Conservation (phyloP, 1,284 basidiomycete genomes). For the Marasmius sp. region DNA sequence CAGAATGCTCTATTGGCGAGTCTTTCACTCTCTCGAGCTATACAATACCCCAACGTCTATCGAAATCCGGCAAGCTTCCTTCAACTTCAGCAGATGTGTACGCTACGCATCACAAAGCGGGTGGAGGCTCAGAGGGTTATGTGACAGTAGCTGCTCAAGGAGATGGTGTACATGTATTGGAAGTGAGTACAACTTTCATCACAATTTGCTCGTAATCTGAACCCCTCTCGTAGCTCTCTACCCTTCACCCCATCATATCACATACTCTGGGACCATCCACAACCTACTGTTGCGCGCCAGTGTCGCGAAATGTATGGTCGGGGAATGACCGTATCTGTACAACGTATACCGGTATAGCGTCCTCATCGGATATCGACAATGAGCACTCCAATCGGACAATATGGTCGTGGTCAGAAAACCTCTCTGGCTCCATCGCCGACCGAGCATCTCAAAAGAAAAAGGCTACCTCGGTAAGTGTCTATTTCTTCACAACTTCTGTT, state of each 20-base stretch:
- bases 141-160: conserved; percentile 65
- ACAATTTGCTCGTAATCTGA: conserved; percentile 4
- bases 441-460: conserved; percentile 40
- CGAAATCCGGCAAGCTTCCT: conserved; percentile 23
- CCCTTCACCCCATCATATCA: conserved; percentile 63
- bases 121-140: conserved; percentile 33
- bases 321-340: conserved; percentile 40
- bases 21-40: conserved; percentile 61
- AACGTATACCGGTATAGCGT: conserved; percentile 55
- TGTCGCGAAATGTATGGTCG: conserved; percentile 39
- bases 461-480: conserved; percentile 43
- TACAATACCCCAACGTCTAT: conserved; percentile 27
- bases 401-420: conserved; percentile 61
- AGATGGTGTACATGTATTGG: conserved; percentile 71
- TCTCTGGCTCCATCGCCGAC: conserved; percentile 37
- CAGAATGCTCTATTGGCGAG: conserved; percentile 53
- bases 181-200: conserved; percentile 45
- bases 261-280: conserved; percentile 67
- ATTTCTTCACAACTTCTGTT: background rate
- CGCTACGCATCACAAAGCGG: conserved; percentile 37
- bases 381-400: conserved; percentile 48
- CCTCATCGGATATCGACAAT: conserved; percentile 42
- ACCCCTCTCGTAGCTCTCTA: conserved; percentile 49
- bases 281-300: conserved; percentile 57
- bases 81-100: conserved; percentile 31